phyloP scores from a whole-genome alignment of 257 asterid genomes.

The Capsicum baccatum region DNA sequence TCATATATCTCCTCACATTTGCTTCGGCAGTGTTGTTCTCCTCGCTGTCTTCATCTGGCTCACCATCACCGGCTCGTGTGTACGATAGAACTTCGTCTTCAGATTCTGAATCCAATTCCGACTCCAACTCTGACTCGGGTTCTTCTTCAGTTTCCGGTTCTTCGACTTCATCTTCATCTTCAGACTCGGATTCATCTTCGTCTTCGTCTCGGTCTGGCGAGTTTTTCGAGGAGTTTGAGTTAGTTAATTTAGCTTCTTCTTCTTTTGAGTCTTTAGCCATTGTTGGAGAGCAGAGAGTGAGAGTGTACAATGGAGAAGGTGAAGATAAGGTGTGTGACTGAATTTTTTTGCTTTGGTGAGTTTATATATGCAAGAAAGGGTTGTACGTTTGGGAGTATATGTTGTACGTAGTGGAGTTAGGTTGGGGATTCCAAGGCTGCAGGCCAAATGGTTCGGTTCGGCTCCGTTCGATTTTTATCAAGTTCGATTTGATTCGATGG shows the following conservation, averaged over 20 bases:
- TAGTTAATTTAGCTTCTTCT: neutral
- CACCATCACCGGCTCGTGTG: slow-evolving; percentile 24
- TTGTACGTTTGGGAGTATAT: too few species aligned
- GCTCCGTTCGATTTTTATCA: too few species aligned
- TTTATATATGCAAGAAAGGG: too few species aligned
- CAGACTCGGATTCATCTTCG: neutral
- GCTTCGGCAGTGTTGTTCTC: slow-evolving; percentile 52
- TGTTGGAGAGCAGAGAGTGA: neutral
- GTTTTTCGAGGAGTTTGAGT: neutral
- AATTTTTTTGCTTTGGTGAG: too few species aligned
- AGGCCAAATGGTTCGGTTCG: too few species aligned
- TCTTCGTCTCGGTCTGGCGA: neutral
- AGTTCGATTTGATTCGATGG: too few species aligned
- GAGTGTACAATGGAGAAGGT: neutral
- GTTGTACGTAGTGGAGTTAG: too few species aligned
- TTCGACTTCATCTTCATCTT: slow-evolving; percentile 34
- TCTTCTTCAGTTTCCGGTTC: neutral
- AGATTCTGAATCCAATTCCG: neutral
- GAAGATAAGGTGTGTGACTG: too few species aligned
- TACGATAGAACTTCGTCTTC: slow-evolving; percentile 11
- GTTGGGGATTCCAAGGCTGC: too few species aligned
- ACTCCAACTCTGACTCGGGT: too few species aligned
- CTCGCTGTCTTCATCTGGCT: slow-evolving; percentile 37
- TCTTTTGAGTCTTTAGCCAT: slow-evolving; percentile 6
- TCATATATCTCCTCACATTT: slow-evolving; percentile 48